Base-by-base conservation (phyloP, 352 stramenopile species). In the Pythium aristosporum region DNA sequence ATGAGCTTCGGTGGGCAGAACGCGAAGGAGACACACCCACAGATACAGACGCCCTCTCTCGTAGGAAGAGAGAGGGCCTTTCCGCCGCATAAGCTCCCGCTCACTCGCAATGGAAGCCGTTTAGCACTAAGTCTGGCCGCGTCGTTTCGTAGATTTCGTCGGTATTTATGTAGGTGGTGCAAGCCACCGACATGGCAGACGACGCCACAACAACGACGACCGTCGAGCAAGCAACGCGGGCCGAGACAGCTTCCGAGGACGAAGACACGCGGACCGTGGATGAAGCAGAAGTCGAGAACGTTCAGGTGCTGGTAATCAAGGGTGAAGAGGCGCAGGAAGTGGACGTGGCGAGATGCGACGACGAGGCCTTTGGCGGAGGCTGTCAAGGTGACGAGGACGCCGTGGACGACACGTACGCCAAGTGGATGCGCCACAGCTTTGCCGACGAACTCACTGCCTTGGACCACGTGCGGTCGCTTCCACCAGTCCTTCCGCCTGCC, bases 1-100 rank as follows among this genome's bases (percentile, higher is more conserved):
- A n/a, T n/a, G n/a, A n/a, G n/a, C n/a, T n/a, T n/a, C n/a, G n/a
- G n/a, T n/a, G n/a, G n/a, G n/a, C 25, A 30, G 25, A 30, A 30
- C 25, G 25, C 25, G 25, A 30, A 30, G 25, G 25, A 30, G 25
- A 30, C 25, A 30, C 25, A 30, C 25, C 28, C 7, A 58, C 55
- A 56, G 32, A 21, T 13, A 55, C 56, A 32, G 23, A 43, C 52
- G 8, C 36, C n/a, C 12, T 25, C 32, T 25, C 12, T 32, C 67
- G 46, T 59, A 85, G 43, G 59, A 76, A 43, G 55, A 44, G 13
- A 62, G 37, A 42, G 37, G 15, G 6, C 15, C 15, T 42, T 42
- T 30, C 25, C 25, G 25, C 25, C 37, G 10, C 15, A 12, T 42
- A 42, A 42, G 37, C 5, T 30, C 3, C 37, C 37, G 37, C 37